Base-by-base conservation (phyloP, 139 green algal species). In the Eudorina sp. region DNA sequence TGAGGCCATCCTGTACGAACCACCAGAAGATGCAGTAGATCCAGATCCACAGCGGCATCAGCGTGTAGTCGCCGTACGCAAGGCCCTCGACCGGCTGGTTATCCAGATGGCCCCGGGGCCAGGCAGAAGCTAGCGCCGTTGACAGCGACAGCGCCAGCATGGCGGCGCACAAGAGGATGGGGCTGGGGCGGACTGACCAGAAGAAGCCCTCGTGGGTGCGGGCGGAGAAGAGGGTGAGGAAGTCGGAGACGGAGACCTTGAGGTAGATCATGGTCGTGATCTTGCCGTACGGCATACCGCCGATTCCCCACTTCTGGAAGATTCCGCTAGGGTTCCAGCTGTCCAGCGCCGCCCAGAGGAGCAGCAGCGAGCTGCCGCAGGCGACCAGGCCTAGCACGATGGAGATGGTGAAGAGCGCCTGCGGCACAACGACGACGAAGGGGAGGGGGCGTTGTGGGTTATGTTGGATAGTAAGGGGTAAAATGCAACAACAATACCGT, bases 1-100 rank as follows among this genome's bases (percentile, higher is more conserved):
- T 89, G 72, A 84, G 40, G 8, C 3, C 27, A 72, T 89, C 84
- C 53, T 98, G 96, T 45, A 98, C 89, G 34, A 95, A 91, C 72
- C 91, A 98, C 93, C 94, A 98, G 25, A 98, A 69, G 25, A 97
- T 46, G 86, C 95, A 98, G 93, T 95, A 98, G 77, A 98, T 86
- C 96, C 96, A 98, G 46, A 97, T 85, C 91, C 93, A 97, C 60
- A 97, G 75, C 7, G 94, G 82, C 92, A 87, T 77, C 69, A 94
- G 88, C 19, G 68, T 92, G 92, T 94, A 92, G 55, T 51, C 46
- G 41, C 68, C 86, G 27, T 46, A 60, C 46, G 76, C 62, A 18
- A 86, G 60, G 29, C 62, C 83, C 74, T 92, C 60, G 3, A 70
- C 48, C 7, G 68, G 48, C 48, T 51, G 25, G 41, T 51, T 7